Conservation (phyloP, 2,329 filamentous ascomycete genomes). For the Periconia macrospinosa region DNA sequence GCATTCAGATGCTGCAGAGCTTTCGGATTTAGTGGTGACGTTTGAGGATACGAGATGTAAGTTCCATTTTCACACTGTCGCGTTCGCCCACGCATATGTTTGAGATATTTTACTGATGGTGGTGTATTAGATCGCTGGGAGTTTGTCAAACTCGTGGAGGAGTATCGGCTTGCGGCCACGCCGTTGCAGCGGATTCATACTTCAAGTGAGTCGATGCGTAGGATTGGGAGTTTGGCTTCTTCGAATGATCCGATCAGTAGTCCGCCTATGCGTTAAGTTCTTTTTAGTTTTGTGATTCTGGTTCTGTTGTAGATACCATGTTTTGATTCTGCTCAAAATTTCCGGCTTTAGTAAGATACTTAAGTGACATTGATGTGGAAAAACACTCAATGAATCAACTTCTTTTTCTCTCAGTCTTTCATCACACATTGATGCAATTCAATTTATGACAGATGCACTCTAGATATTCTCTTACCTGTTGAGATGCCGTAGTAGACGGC, state of each 20-base stretch:
- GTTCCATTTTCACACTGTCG: not conserved
- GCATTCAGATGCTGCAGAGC: not conserved
- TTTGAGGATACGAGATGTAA: conserved; percentile 10
- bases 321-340: not conserved
- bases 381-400: too few species aligned
- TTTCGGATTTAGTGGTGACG: conserved; percentile 8
- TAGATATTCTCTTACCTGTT: too few species aligned
- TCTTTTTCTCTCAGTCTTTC: too few species aligned
- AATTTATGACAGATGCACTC: too few species aligned
- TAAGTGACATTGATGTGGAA: too few species aligned
- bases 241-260: not conserved
- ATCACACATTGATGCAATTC: too few species aligned
- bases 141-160: conserved; percentile 14
- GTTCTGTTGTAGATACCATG: not conserved
- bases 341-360: not conserved
- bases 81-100: too few species aligned
- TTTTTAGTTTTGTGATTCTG: not conserved
- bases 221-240: conserved; percentile 10
- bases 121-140: conserved; percentile 10
- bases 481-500: too few species aligned
- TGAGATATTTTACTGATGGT: not conserved
- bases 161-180: conserved; percentile 10
- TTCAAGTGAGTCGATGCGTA: not conserved
- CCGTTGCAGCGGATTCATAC: not conserved
- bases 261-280: not conserved